Base-by-base conservation (phyloP, 2,329 filamentous ascomycete genomes). In the Pseudocercospora ulei region DNA sequence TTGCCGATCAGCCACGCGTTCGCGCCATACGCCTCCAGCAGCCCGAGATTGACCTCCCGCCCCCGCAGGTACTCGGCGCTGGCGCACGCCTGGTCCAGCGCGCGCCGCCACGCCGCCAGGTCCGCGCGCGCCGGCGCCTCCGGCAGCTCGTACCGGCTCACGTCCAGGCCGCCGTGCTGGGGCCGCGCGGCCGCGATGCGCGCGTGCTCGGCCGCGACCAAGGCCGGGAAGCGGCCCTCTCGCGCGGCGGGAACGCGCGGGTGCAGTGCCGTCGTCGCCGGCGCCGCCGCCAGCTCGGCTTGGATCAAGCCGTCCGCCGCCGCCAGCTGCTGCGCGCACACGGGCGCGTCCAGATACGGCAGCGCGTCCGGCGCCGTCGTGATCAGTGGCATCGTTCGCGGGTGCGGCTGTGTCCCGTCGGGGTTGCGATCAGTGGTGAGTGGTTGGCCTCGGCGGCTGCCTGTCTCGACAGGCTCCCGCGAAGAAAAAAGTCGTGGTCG, bases 1-100 rank as follows among this genome's bases (percentile, higher is more conserved):
- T 98, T 98, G 4, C 76, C 76, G 5, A 93, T 72, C 39, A 98
- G 69, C 88, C 90, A 96, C 6, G 84, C 80, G 61, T 94, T 94
- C 64, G 84, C 84, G 50, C 88, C 90, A 61, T 79, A 79, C 35
- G 71, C 71, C 54, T 90, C 82, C 12, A 94, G 73, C n/a, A 94
- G 70, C 1, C 69, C 66, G 11, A 94, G 73, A 61, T 79, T 76
- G 27, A 71, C 68, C 35, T 71, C 61, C 16, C 75, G 65, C 35
- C 64, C 65, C 2, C 67, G 62, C 13, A 81, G 64, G 56, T 80
- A 78, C 3, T 71, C 68, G 25, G 69, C 69, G 35, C 70, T 70
- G 0, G 69, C 69, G 56, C 78, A 77, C 13, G 76, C 73, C 48
- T 67, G 66, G 35, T 65, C 65, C 31, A 78, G 58, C 1, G 68